These are phyloP conservation scores for Haplosporangium sp. DNA, from an alignment of 371 early-diverging fungal species.

Conservation along the genomic window DNA sequence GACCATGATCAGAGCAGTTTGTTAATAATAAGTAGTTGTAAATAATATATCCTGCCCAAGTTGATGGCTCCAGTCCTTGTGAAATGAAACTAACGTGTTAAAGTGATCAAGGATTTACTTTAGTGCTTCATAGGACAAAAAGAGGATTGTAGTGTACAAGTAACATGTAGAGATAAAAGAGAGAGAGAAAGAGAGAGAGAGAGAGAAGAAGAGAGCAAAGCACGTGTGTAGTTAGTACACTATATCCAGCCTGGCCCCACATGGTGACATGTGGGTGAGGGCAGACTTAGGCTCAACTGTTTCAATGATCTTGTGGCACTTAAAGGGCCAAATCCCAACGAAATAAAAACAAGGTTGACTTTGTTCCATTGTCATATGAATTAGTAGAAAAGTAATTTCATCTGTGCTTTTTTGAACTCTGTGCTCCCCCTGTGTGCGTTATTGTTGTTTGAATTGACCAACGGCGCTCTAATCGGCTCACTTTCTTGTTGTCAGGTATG, in stretches of 20 bases:
- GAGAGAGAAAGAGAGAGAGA: background rate
- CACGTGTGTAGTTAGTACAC: background rate
- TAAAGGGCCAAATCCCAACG: background rate
- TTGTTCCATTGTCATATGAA: slow-evolving; percentile 4
- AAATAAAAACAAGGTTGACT: background rate
- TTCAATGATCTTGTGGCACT: no score
- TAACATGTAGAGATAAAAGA: no score
- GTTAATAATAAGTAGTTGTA: background rate
- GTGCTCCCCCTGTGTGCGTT: no score
- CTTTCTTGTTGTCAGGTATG: background rate
- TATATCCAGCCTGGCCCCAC: slow-evolving; percentile 3
- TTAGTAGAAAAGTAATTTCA: background rate
- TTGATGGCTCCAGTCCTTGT: no score
- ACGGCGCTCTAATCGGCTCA: slow-evolving; percentile 2
- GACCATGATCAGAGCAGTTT: slow-evolving; percentile 5
- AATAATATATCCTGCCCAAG: no score
- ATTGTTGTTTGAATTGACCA: background rate
- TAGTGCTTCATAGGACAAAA: no score
- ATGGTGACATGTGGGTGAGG: background rate
- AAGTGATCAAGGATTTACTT: no score
- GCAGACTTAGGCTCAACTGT: no score
- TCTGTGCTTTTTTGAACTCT: background rate
- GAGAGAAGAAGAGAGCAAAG: background rate
- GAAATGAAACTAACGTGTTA: no score
- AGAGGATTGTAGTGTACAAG: no score